Evolutionary conservation across 805 yeast species (phyloP), one percentile per base, ranked within the genome.

Genomic region (Kluyveromyces nonfermentans): DNA sequence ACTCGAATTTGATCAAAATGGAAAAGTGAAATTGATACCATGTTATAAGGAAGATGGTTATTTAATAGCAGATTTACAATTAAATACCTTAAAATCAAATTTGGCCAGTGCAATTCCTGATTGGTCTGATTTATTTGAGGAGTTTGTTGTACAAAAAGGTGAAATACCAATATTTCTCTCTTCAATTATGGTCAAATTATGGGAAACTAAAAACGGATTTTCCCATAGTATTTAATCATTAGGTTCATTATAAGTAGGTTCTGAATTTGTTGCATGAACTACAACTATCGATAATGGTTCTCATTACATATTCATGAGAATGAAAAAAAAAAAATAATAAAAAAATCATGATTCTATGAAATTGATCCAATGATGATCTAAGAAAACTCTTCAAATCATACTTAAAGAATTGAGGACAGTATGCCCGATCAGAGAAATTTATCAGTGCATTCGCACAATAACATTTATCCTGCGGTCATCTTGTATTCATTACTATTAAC

Each of bases 91-190:
- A 49, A 79, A 77, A 52, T 76, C 82, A 3, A 62, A 63, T 38
- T 41, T 59, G 19, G 51, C 55, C 9, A 49, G 51, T 4, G 63
- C 56, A 22, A 40, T 59, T 7, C 54, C 54, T 9, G 67, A 67
- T 45, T 64, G 69, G 62, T 74, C 75, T 46, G 72, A 75, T 38
- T 67, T 85, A 46, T 71, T 83, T 14, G 63, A 72, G 8, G 73
- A 74, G 46, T 85, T 93, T 88, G 75, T 84, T 2, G 68, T 70
- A 35, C 82, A 82, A 35, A 75, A 78, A 50, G 74, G 73, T 22
- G 86, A 84, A 51, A 75, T 85, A 14, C 84, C 93, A 0, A 82
- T 94, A 50, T 82, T 87, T 50, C 64, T 87, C 43, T 80, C 89
- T 46, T 86, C 89, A 1, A 63, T 87, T 48, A 84, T 78, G 35